Evolutionary conservation across 805 yeast genomes (phyloP).

Genomic region (Ogataea nonfermentans): DNA sequence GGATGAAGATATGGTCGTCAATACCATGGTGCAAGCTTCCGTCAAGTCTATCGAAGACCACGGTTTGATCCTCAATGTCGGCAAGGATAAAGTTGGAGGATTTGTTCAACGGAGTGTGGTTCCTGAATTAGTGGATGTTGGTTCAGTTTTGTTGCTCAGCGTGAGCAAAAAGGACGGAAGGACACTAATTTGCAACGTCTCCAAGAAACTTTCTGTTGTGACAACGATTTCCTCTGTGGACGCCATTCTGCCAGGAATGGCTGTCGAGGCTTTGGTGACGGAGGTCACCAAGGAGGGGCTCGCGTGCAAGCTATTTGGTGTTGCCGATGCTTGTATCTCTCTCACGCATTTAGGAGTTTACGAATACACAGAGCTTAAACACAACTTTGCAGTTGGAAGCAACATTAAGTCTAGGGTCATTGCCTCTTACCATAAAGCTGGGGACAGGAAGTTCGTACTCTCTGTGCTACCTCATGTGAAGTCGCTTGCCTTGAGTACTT

Average conservation of each 20-base stretch:
- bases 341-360: conserved; percentile 58
- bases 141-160: conserved; percentile 68
- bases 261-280: conserved; percentile 70
- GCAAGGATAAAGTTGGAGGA: conserved; percentile 56
- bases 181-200: conserved; percentile 54
- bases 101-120: conserved; percentile 75
- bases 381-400: conserved; percentile 66
- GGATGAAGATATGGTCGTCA: conserved; percentile 57
- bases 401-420: conserved; percentile 67
- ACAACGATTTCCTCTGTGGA: conserved; percentile 69
- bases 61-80: conserved; percentile 77
- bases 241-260: conserved; percentile 80
- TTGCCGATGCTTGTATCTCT: conserved; percentile 68
- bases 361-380: conserved; percentile 48
- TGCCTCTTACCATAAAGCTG: conserved; percentile 48
- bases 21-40: conserved; percentile 70
- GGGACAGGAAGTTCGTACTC: conserved; percentile 58
- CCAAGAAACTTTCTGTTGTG: conserved; percentile 48
- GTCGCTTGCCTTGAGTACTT: conserved; percentile 25
- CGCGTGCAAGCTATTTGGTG: conserved; percentile 69
- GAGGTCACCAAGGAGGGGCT: conserved; percentile 62
- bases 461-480: conserved; percentile 61
- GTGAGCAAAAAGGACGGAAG: conserved; percentile 53
- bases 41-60: conserved; percentile 87
- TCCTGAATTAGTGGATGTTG: conserved; percentile 45